Evolutionary conservation across 345 rosid species (phyloP).

Genomic region (Sapria himalayana): DNA sequence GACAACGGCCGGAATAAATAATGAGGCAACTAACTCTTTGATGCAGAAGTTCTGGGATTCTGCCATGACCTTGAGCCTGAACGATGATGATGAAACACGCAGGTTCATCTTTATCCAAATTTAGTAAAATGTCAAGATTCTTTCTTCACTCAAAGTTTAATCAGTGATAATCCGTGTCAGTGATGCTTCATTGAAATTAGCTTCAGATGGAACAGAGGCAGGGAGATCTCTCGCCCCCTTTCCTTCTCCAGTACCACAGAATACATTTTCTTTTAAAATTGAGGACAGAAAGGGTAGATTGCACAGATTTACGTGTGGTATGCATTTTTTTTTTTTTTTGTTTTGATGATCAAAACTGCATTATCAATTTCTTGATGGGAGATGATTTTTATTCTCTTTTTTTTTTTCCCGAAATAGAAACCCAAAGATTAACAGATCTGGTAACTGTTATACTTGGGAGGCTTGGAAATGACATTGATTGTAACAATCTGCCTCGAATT

Average conservation of each 20-base stretch:
- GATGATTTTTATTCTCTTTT: conserved; percentile 7
- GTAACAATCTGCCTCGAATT: conserved; percentile 58
- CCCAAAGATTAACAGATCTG: conserved; percentile 55
- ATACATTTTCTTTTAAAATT: conserved; percentile 60
- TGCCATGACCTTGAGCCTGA: conserved; percentile 57
- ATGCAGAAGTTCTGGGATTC: conserved; percentile 99
- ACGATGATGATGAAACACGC: conserved; percentile 59
- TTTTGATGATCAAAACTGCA: background rate
- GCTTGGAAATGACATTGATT: conserved; percentile 66
- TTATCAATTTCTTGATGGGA: too few species aligned
- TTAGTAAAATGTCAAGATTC: too few species aligned
- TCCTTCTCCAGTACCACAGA: conserved; percentile 18
- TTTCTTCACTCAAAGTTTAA: too few species aligned
- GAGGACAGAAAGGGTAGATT: conserved; percentile 62
- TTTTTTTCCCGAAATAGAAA: conserved; percentile 24
- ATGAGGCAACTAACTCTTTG: conserved; percentile 61
- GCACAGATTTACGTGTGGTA: conserved; percentile 94
- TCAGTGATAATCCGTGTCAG: too few species aligned
- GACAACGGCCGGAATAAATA: conserved; percentile 41
- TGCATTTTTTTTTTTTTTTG: conserved; percentile 4
- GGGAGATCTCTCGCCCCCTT: conserved; percentile 37
- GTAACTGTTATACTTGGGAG: conserved; percentile 73
- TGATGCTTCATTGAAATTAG: conserved; percentile 59
- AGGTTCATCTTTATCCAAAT: too few species aligned
- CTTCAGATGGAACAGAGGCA: conserved; percentile 58